Base-by-base conservation (phyloP, 176 grass and related monocot species). In the Carex parvula region DNA sequence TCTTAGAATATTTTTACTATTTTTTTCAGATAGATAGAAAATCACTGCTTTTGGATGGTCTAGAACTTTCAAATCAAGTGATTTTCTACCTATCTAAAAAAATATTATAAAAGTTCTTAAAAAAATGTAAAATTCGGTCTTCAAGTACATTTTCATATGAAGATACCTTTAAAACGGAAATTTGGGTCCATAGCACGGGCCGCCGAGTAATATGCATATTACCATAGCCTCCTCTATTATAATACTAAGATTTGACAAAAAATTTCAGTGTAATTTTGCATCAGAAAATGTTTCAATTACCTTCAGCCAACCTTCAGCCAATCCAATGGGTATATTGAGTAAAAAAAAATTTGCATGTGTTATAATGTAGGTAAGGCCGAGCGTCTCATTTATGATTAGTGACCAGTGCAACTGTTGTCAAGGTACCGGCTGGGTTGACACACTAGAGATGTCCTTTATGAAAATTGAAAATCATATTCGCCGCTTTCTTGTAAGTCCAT, bases 381-480 rank as follows among this genome's bases (percentile, higher is more conserved):
- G 95, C 86, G 92, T 98, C 60, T 90, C 92, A 68, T 98, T 98
- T 80, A 94, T 94, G 95, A 98, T 98, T 63, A 98, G 92, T 55
- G 92, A 98, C 83, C 91, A 88, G 50, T 98, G 95, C 86, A 80
- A 84, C 54, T 93, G 91, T 82, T 98, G 95, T 61, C 89, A 93
- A 87, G 95, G 85, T 88, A 93, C 76, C 64, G 95, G 95, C 42
- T 86, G 92, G 26, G 95, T 94, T 12, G 95, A 94, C 88, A 92
- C 91, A 75, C 91, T 94, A 65, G 95, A 98, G 71, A 98, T 93
- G 70, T 91, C 75, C 21, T 94, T 91, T 87, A 94, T 93, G 8
- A 94, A 98, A 87, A 94, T 98, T 56, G 92, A 94, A 67, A 91
- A 84, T 59, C 89, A 94, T 91, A 94, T 98, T 78, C 88, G 92